Evolutionary conservation across 1,139 yeast species (phyloP), one percentile per base, ranked within the genome.

Genomic region (Pneumocystis murina): DNA sequence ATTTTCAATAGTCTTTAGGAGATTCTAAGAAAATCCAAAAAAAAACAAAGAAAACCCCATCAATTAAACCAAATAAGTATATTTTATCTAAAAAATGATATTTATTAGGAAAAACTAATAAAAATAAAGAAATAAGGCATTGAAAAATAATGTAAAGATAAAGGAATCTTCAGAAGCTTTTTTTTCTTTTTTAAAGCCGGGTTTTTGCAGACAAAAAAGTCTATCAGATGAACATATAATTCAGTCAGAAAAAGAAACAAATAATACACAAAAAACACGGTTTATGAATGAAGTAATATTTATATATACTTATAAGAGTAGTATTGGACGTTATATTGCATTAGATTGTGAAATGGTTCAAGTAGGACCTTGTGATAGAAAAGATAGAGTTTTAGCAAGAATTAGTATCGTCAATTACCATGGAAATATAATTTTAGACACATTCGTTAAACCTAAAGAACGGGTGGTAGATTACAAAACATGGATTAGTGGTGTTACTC

Each of bases 341-440:
- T 81, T 91, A 66, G 97, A 91, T 75, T 90, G 97, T 77, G 97
- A 91, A 71, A 90, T 91, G 77, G 97, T 91, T 0, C 97, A 97
- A 5, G 84, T 86, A 0, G 97, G 96, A 0, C 82, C 80, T 0
- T 84, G 83, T 28, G 95, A 94, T 7, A 81, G 79, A 60, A 64
- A 68, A 2, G 43, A 58, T 30, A 84, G 91, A 4, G 91, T 85
- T 1, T 77, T 91, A 39, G 97, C 96, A 0, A 79, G 97, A 68
- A 91, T 90, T 0, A 87, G 96, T 0, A 76, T 91, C 14, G 96
- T 91, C 3, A 89, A 91, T 72, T 88, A 79, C 71, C 85, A 82
- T 71, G 97, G 97, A 0, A 80, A 81, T 68, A 79, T 83, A 0
- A 71, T 91, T 0, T 77, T 85, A 67, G 97, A 91, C 73, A 77